A percentile compares a stretch with the other conserved stretches of the same genome.
Evolutionary conservation across 305 asterid species (phyloP).

Genomic region (Ilex paraguariensis): DNA sequence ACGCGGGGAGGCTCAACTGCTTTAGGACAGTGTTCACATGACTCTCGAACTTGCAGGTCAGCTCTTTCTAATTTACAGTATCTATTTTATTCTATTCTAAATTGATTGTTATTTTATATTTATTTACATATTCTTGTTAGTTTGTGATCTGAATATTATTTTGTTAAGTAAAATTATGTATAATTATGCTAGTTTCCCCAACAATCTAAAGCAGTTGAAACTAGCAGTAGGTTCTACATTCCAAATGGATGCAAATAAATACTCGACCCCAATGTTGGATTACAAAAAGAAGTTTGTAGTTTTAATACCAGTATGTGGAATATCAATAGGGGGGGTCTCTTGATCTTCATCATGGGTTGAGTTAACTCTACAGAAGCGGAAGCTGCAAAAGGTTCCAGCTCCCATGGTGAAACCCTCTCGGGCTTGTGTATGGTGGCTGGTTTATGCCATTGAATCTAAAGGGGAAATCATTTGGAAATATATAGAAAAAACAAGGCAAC

Average conservation of each 20-base stretch:
- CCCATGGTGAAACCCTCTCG: constrained; percentile 86
- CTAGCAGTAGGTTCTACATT: constrained; percentile 26
- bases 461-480: not conserved
- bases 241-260: constrained; percentile 14
- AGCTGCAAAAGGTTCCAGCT: constrained; percentile 72
- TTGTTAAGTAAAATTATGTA: too few relatives aligned
- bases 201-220: constrained; percentile 28
- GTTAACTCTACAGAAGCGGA: constrained; percentile 33
- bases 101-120: too few relatives aligned
- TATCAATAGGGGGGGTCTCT: constrained; percentile 60
- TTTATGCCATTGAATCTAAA: constrained; percentile 87
- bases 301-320: constrained; percentile 38
- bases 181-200: too few relatives aligned
- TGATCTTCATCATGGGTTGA: constrained; percentile 44
- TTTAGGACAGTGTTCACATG: too few relatives aligned
- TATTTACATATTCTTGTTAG: too few relatives aligned
- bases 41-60: too few relatives aligned
- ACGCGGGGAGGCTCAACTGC: too few relatives aligned
- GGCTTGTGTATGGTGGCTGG: constrained; percentile 51
- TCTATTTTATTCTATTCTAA: too few relatives aligned
- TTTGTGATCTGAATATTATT: too few relatives aligned
- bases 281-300: not conserved
- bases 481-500: not conserved
- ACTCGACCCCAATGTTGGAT: not conserved
- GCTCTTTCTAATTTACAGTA: too few relatives aligned